Evolutionary conservation across 306 rosid species (phyloP), one percentile per base, ranked within the genome.

Genomic region (Echinosophora koreensis): DNA sequence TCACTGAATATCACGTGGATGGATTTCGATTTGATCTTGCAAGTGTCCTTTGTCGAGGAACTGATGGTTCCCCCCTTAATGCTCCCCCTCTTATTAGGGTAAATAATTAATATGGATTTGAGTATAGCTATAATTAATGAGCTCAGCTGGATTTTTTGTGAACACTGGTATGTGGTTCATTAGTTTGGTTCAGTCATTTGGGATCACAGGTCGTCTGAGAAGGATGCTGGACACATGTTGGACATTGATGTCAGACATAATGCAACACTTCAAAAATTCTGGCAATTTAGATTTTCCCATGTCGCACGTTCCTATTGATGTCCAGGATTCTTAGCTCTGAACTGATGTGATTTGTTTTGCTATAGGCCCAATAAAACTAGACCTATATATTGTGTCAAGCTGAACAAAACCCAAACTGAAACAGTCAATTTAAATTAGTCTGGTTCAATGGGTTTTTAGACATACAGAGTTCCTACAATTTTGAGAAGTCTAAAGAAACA

Each of bases 1-100:
- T 88, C 35, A 82, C 84, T 56, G 99, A 95, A 68, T 95, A 92
- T 87, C 99, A 95, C 47, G 96, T 92, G 70, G 97, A 95, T 85
- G 97, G 97, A 68, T 95, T 95, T 86, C 88, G 97, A 84, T 95
- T 95, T 91, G 99, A 95, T 84, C 99, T 95, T 71, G 85, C 99
- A 5, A 92, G 97, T 87, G 88, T 71, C 72, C 89, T 95, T 71
- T 95, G 99, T 85, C 97, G 99, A 74, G 97, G 97, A 84, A 16
- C 85, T 18, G 90, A 95, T 79, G 99, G 99, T 65, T 66, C 89
- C 76, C 97, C 96, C 49, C 96, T 95, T 42, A 84, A 74, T 42
- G 89, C 97, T 60, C 97, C 97, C 46, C 96, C 93, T 8, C 39
- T 95, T 62, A 57, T 95, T 18, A 87, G 93, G 94, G 99, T 92